phyloP scores from a whole-genome alignment of 208 protist species.

The Trichomonas tenax region DNA sequence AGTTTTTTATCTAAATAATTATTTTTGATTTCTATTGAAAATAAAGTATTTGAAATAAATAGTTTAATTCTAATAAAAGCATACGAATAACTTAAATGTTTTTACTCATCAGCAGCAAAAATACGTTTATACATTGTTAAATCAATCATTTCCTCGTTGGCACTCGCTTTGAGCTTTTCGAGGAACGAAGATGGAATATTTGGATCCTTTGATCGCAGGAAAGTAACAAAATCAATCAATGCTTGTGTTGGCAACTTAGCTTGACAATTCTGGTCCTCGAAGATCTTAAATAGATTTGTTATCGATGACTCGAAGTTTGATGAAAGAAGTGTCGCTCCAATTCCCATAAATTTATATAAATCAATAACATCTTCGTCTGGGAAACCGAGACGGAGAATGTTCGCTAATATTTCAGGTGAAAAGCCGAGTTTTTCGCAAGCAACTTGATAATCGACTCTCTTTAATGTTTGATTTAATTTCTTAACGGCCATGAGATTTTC shows the following conservation, averaged over 20 bases:
- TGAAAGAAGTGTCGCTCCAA: neutral
- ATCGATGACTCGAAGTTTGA: neutral
- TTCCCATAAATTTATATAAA: slow-evolving; percentile 19
- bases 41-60: too few species aligned
- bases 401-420: neutral
- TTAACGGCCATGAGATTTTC: neutral
- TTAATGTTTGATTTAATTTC: neutral
- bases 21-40: too few species aligned
- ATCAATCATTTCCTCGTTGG: neutral
- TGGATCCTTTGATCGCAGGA: neutral
- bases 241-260: neutral
- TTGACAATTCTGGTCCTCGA: neutral
- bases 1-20: too few species aligned
- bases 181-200: neutral
- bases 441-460: slow-evolving; percentile 18
- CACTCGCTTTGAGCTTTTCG: neutral
- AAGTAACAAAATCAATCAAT: neutral
- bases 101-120: slow-evolving; percentile 6
- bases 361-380: neutral
- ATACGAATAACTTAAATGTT: neutral
- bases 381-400: neutral
- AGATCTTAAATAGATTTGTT: neutral
- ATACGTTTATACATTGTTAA: neutral
- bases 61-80: too few species aligned
- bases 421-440: neutral